Evolutionary conservation across 441 rosid species (phyloP).

Genomic region (Raphanus hybrid): DNA sequence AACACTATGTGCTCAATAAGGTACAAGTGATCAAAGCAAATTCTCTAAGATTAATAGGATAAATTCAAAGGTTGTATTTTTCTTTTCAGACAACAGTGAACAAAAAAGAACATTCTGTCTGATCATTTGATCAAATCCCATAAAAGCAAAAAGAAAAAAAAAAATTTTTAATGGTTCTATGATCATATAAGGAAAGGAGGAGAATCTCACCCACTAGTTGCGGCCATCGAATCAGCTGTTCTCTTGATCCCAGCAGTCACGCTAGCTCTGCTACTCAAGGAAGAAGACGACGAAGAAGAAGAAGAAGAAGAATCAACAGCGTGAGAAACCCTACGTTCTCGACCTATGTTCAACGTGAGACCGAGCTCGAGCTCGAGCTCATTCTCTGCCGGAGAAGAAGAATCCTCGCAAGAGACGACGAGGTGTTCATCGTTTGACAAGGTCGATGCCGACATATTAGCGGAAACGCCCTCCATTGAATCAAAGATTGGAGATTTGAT

Average conservation of each 20-base stretch:
- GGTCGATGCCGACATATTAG: conserved; percentile 57
- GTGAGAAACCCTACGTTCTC: conserved; percentile 55
- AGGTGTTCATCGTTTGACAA: conserved; percentile 63
- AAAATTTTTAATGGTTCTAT: neutral
- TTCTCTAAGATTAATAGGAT: conserved; percentile 11
- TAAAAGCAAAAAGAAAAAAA: neutral
- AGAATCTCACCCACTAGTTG: conserved; percentile 59
- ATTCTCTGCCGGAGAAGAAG: conserved; percentile 64
- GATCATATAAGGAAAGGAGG: conserved; percentile 21
- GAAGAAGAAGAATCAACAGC: conserved; percentile 69
- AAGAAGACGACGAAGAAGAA: conserved; percentile 39
- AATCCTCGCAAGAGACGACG: conserved; percentile 75
- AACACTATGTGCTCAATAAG: conserved; percentile 1
- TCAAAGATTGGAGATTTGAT: too few relatives aligned
- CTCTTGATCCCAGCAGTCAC: conserved; percentile 67
- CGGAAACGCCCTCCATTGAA: conserved; percentile 43
- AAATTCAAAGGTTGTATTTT: conserved; percentile 4
- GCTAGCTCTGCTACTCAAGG: conserved; percentile 56
- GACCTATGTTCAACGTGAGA: conserved; percentile 67
- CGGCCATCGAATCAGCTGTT: conserved; percentile 69
- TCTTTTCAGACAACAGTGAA: conserved; percentile 21
- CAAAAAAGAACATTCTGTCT: conserved; percentile 16
- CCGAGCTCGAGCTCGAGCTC: conserved; percentile 71
- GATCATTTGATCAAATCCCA: conserved; percentile 3
- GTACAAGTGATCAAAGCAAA: conserved; percentile 16